Evolutionary conservation across 2,329 filamentous ascomycete species (phyloP).

Genomic region (Cytospora schulzeri): DNA sequence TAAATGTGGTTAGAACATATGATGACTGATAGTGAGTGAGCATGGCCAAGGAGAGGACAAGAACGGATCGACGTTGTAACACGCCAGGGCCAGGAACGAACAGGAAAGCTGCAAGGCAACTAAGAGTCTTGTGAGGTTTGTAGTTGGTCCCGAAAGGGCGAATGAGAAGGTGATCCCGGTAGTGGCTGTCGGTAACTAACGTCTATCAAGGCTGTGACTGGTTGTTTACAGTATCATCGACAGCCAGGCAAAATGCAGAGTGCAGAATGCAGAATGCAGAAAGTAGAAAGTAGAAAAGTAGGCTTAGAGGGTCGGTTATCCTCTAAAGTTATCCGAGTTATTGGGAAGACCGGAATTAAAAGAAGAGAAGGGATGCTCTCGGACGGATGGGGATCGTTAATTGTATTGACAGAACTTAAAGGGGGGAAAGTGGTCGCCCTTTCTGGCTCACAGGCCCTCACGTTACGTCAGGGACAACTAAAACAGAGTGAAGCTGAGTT

Average conservation of each 20-base stretch:
- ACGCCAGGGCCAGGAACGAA: slow-evolving; percentile 12
- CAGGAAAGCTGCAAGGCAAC: background rate
- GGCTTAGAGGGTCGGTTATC: no score
- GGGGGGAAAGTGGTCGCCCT: background rate
- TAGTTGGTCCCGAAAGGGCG: slow-evolving; percentile 15
- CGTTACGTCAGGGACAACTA: slow-evolving; percentile 9
- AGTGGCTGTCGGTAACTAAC: slow-evolving; percentile 5
- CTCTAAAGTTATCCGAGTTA: no score
- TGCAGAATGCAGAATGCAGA: background rate
- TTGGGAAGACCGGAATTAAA: slow-evolving; percentile 14
- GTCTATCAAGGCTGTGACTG: slow-evolving; percentile 15
- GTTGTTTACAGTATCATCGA: slow-evolving; percentile 4
- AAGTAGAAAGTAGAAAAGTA: background rate
- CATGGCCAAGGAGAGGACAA: background rate
- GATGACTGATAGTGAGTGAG: background rate
- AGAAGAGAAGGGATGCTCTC: slow-evolving; percentile 3
- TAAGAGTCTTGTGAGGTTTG: slow-evolving; percentile 13
- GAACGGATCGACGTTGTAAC: slow-evolving; percentile 1
- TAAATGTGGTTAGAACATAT: background rate
- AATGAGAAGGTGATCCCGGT: slow-evolving; percentile 9
- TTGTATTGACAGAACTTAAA: slow-evolving; percentile 4
- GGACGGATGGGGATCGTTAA: slow-evolving; percentile 10
- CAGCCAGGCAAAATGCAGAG: background rate
- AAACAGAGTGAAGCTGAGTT: slow-evolving; percentile 10
- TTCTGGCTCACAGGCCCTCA: background rate